Base-by-base conservation (phyloP, 2,329 filamentous ascomycete genomes). In the Talaromyces sp. region DNA sequence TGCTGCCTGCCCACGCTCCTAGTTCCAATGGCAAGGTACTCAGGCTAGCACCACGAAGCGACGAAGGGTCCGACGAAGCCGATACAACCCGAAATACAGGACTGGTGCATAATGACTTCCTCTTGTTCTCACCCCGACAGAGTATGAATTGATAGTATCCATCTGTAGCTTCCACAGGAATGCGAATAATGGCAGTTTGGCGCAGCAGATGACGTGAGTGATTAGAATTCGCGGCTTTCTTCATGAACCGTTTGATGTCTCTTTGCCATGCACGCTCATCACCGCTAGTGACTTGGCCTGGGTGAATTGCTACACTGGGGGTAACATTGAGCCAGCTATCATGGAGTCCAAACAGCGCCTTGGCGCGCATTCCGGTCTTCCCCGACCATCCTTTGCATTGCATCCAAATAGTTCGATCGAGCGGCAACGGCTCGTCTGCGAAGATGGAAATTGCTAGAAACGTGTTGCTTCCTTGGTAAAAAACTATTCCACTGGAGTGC, bases 71-170 rank as follows among this genome's bases (percentile, higher is more conserved):
- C 0, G 81, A 78, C 0, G 86, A 87, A 0, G 85, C 84, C 63
- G 87, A 89, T 2, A 88, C 82, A n/a, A 90, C 77, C 17, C 88
- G 81, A 65, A 90, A 90, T 0, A 88, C 82, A 0, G 88, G 87
- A 63, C 86, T 89, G 0, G 82, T 80, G 62, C 87, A 89, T 0
- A 90, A 78, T 0, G 83, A 77, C 65, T 84, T 86, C 14, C 59
- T 51, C 64, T 82, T 83, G 69, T 80, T 82, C 0, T 75, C 70
- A 0, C 79, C 83, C 0, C 78, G 72, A 63, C 86, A 89, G 9
- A 90, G 76, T 0, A 89, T 82, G 4, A 90, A 75, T 11, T 87
- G 84, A 59, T 89, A 86, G 68, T 90, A 90, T 0, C 88, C 88
- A 69, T 90, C 88, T 0, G 78, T 78, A 0, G 84, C 84, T 0